Base-by-base conservation (phyloP, 192 early-diverging fungal genomes). In the Podila verticillata region DNA sequence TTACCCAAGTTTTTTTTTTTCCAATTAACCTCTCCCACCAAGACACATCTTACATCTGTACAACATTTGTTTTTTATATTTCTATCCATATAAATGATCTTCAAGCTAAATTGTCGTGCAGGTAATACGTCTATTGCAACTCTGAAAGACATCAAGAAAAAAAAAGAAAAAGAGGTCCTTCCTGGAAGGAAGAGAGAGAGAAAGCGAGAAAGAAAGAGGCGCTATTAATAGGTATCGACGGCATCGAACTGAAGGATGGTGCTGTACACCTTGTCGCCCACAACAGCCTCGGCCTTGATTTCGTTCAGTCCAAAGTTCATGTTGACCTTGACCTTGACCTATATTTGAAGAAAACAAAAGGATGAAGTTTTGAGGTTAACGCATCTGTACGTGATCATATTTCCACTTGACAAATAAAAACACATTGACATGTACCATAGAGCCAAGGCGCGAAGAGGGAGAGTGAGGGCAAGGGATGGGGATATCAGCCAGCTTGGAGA, bases 241-340 rank as follows among this genome's bases (percentile, higher is more conserved):
- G 66, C 66, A 68, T 68, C 66, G 19, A 68, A 58, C 66, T 58
- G 66, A 22, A 79, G 75, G 24, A 74, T 82, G 32, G 83, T 82
- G n/a, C 63, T 70, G 47, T 83, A 86, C 51, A 68, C 70, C 32
- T 68, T 66, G 57, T 83, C 84, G 32, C 70, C 69, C 54, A 86
- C 81, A n/a, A 70, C 68, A 19, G 78, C 79, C 65, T 85, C 84
- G 32, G 78, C 82, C 63, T 82, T 82, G 70, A 86, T 80, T 61
- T 86, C 85, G 24, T 82, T 84, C 68, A 82, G 65, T 56, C 85
- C 82, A 79, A 86, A 86, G 70, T 65, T 68, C 82, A 86, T 84
- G 61, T 82, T 78, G 57, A 86, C 70, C 51, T 83, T 81, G 28
- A 84, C 82, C 24, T 80, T 83, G 49, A 78, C 72, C 67, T 83